Percentiles rank a stretch among this genome's conserved stretches.
These are phyloP conservation scores for Alternaria longipes DNA, from an alignment of 2,329 filamentous ascomycete genomes.

Conservation along the genomic window DNA sequence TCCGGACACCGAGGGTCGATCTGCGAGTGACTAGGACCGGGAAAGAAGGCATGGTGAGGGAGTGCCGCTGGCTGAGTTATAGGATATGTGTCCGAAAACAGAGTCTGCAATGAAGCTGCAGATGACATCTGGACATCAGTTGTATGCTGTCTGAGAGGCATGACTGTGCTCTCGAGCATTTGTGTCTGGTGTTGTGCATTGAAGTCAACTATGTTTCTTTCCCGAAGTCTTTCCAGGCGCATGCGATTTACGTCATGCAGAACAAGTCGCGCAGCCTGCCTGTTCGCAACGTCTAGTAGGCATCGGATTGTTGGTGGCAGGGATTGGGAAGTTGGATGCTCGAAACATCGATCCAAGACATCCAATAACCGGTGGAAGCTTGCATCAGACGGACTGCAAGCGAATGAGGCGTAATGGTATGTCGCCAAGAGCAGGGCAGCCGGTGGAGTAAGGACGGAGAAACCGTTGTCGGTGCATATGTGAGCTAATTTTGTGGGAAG, in stretches of 20 bases:
- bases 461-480: slow-evolving; percentile 22
- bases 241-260: slow-evolving; percentile 25
- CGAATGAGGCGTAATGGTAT: slow-evolving; percentile 37
- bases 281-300: slow-evolving; percentile 34
- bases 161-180: slow-evolving; percentile 1
- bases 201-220: slow-evolving; percentile 26
- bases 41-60: slow-evolving; percentile 21
- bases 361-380: slow-evolving; percentile 31
- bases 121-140: slow-evolving; percentile 25
- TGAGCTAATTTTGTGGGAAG: slow-evolving; percentile 39
- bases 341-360: slow-evolving; percentile 36
- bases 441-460: slow-evolving; percentile 35
- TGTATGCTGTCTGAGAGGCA: slow-evolving; percentile 9
- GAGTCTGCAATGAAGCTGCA: slow-evolving; percentile 32
- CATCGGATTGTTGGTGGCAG: slow-evolving; percentile 42
- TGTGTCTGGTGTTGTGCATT: slow-evolving; percentile 2
- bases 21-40: slow-evolving; percentile 21
- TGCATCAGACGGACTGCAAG: slow-evolving; percentile 30
- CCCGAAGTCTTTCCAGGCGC: slow-evolving; percentile 31
- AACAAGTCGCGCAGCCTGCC: slow-evolving; percentile 21
- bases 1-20: slow-evolving; percentile 45
- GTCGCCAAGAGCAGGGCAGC: slow-evolving; percentile 40
- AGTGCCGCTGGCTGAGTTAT: slow-evolving; percentile 6
- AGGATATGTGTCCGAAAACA: slow-evolving; percentile 12
- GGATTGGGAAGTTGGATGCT: slow-evolving; percentile 28